Evolutionary conservation across 2,329 filamentous ascomycete species (phyloP).

Genomic region (Xylariaceae sp.): DNA sequence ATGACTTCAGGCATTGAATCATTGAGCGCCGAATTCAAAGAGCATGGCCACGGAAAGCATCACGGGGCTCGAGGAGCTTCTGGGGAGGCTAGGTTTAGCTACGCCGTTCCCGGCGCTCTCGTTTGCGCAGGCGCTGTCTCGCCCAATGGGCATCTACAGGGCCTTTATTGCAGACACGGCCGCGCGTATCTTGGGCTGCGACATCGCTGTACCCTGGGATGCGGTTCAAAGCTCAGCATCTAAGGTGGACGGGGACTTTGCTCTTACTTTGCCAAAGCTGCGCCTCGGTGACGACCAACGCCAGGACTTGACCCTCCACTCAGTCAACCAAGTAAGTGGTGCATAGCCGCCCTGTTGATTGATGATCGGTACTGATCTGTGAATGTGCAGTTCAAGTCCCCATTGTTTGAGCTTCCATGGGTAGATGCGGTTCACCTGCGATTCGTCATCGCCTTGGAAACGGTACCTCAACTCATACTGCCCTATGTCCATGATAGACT

Average conservation of each 20-base stretch:
- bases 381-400: slow-evolving; percentile 3
- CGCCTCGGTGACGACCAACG: slow-evolving; percentile 15
- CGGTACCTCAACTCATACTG: slow-evolving; percentile 53
- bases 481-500: slow-evolving; percentile 55
- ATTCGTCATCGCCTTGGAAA: slow-evolving; percentile 60
- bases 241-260: slow-evolving; percentile 26
- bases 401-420: slow-evolving; percentile 51
- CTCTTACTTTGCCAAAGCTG: slow-evolving; percentile 27
- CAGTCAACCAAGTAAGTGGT: slow-evolving; percentile 13
- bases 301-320: slow-evolving; percentile 12
- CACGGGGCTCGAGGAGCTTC: slow-evolving; percentile 54
- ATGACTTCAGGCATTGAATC: background rate
- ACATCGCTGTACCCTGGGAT: slow-evolving; percentile 22
- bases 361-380: background rate
- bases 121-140: slow-evolving; percentile 13
- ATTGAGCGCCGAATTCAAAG: background rate
- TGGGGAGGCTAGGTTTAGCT: slow-evolving; percentile 50
- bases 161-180: slow-evolving; percentile 22
- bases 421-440: slow-evolving; percentile 56
- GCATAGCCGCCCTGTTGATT: background rate
- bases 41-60: slow-evolving; percentile 54
- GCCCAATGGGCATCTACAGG: slow-evolving; percentile 28
- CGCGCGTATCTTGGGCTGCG: slow-evolving; percentile 13
- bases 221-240: slow-evolving; percentile 24
- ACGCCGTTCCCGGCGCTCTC: slow-evolving; percentile 29